These are phyloP conservation scores for Diospyros lotus DNA, from an alignment of 148 eudicot genomes.

Conservation along the genomic window DNA sequence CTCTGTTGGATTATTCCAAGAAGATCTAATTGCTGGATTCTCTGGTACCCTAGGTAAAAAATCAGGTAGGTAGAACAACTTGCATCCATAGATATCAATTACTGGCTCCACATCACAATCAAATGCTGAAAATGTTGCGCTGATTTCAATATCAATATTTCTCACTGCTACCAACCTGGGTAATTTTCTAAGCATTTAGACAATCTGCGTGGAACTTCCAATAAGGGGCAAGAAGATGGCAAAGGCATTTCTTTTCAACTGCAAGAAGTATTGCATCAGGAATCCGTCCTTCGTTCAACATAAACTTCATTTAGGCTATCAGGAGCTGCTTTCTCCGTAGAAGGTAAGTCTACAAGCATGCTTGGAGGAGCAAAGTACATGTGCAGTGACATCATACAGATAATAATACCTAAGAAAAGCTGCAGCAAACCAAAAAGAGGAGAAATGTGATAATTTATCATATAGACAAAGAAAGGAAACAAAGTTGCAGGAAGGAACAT, in stretches of 20 bases:
- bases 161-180: background rate
- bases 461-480: background rate
- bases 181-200: background rate
- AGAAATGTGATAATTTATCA: background rate
- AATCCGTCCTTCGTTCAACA: slow-evolving; percentile 50
- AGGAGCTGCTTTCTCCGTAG: slow-evolving; percentile 34
- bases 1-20: background rate
- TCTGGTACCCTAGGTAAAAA: background rate
- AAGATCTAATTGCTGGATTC: background rate
- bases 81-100: background rate
- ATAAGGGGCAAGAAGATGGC: background rate
- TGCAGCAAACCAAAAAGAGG: slow-evolving; percentile 28
- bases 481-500: background rate
- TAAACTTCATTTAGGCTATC: slow-evolving; percentile 47
- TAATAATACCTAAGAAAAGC: slow-evolving; percentile 92
- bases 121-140: background rate
- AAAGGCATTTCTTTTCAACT: slow-evolving; percentile 7
- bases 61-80: background rate
- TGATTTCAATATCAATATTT: background rate
- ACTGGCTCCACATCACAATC: slow-evolving; percentile 1
- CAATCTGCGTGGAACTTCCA: background rate
- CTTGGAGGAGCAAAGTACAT: slow-evolving; percentile 89
- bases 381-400: slow-evolving; percentile 96
- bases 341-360: slow-evolving; percentile 70
- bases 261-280: slow-evolving; percentile 25